Evolutionary conservation across 75 land plant species (phyloP).

Genomic region (Selaginella tamariscina): DNA sequence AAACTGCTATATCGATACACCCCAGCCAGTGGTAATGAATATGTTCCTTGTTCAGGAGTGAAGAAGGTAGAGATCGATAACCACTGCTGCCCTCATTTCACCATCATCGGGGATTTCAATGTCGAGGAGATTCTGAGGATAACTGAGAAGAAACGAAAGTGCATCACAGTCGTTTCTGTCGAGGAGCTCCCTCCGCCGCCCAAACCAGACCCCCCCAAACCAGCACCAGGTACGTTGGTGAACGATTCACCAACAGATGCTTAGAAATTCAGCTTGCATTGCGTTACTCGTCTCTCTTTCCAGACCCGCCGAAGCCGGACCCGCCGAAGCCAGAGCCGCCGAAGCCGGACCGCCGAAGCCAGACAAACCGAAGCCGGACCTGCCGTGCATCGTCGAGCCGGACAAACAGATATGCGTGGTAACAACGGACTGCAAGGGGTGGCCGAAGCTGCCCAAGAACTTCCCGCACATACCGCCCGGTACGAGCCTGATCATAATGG

Average conservation of each 20-base stretch:
- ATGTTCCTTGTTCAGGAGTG: neutral
- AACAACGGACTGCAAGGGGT: no score
- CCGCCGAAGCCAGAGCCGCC: neutral
- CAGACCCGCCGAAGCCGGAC: neutral
- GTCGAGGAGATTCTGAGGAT: neutral
- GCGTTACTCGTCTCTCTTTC: neutral
- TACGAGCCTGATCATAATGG: neutral
- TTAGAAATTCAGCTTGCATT: no score
- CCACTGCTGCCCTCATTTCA: neutral
- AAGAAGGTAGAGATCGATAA: neutral
- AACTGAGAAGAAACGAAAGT: neutral
- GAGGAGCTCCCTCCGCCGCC: neutral
- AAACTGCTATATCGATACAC: neutral
- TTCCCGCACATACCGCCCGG: no score
- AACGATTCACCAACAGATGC: neutral
- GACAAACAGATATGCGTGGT: no score
- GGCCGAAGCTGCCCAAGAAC: no score
- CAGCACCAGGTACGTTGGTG: neutral
- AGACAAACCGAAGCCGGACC: neutral
- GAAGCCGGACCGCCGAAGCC: neutral
- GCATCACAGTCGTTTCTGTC: neutral
- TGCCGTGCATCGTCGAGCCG: no score
- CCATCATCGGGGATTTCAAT: neutral
- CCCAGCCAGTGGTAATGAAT: neutral
- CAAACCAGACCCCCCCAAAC: neutral